Conservation (phyloP, 331 rosid genomes). For the Prunus yedoensis region DNA sequence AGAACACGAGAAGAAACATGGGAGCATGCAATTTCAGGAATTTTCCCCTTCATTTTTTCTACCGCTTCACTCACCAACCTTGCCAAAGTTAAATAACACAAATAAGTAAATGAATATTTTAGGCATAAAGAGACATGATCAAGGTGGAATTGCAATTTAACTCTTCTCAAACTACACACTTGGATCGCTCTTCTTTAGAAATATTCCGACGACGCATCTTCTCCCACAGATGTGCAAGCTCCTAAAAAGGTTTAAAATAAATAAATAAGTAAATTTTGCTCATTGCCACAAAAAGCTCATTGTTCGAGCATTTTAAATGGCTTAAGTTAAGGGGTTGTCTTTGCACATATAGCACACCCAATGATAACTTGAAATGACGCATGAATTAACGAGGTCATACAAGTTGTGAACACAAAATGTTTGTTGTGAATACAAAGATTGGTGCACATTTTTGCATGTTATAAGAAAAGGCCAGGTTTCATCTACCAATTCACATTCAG, state of each 20-base stretch:
- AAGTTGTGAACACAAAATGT: background rate
- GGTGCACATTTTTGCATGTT: background rate
- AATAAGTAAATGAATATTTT: background rate
- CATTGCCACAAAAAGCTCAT: conserved; percentile 3
- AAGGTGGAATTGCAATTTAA: conserved; percentile 1
- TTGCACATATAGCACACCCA: background rate
- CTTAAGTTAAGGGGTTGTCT: background rate
- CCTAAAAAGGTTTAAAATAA: conserved; percentile 38
- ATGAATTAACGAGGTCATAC: background rate
- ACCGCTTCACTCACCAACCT: conserved; percentile 83
- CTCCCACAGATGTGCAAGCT: conserved; percentile 89
- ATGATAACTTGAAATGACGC: too few relatives aligned
- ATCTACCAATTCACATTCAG: background rate
- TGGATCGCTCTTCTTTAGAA: conserved; percentile 77
- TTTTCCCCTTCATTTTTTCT: conserved; percentile 90
- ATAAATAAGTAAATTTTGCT: conserved; percentile 9
- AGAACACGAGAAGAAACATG: conserved; percentile 92
- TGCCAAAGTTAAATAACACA: conserved; percentile 16
- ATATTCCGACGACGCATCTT: conserved; percentile 83
- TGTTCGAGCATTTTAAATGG: background rate
- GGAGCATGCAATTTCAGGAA: conserved; percentile 87
- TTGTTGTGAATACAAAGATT: too few relatives aligned
- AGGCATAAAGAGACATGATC: background rate
- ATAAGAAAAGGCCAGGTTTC: background rate
- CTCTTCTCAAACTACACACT: conserved; percentile 43